Conservation (phyloP, 441 rosid genomes). For the Gossypium gossypioides region DNA sequence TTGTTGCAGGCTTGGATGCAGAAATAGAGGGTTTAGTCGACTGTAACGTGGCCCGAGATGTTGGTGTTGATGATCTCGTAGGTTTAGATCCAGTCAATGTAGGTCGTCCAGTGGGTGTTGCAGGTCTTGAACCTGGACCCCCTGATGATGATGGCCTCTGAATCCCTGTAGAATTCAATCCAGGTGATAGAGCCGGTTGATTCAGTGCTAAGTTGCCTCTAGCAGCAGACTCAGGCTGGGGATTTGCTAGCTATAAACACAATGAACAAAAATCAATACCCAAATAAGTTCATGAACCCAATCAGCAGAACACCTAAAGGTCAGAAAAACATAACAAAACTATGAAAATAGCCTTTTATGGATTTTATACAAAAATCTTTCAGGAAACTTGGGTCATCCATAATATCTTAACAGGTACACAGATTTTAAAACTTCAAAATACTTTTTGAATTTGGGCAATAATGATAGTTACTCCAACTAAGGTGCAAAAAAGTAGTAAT, state of each 20-base stretch:
- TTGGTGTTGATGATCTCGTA: slow-evolving; percentile 75
- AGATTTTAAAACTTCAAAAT: not conserved
- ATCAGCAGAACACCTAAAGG: slow-evolving; percentile 1
- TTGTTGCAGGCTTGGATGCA: slow-evolving; percentile 29
- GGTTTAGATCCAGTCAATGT: slow-evolving; percentile 52
- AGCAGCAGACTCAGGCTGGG: slow-evolving; percentile 47
- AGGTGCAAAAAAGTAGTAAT: not conserved
- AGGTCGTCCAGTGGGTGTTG: slow-evolving; percentile 75
- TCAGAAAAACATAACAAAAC: not conserved
- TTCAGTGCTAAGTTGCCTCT: slow-evolving; percentile 54
- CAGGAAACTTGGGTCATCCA: not conserved
- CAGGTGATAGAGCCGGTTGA: slow-evolving; percentile 64
- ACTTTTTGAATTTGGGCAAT: not conserved
- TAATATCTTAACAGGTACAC: not conserved
- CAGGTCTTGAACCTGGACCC: slow-evolving; percentile 83
- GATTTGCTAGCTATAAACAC: slow-evolving; percentile 52
- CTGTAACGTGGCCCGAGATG: slow-evolving; percentile 57
- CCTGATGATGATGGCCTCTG: slow-evolving; percentile 89
- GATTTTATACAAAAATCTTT: not conserved
- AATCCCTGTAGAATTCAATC: slow-evolving; percentile 45
- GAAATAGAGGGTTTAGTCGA: slow-evolving; percentile 39
- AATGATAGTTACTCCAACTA: not conserved
- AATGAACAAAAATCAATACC: slow-evolving; percentile 9
- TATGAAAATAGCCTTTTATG: not conserved
- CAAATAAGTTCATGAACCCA: slow-evolving; percentile 13